Evolutionary conservation across 2,329 filamentous ascomycete species (phyloP).

Genomic region (Zarea fungicola): DNA sequence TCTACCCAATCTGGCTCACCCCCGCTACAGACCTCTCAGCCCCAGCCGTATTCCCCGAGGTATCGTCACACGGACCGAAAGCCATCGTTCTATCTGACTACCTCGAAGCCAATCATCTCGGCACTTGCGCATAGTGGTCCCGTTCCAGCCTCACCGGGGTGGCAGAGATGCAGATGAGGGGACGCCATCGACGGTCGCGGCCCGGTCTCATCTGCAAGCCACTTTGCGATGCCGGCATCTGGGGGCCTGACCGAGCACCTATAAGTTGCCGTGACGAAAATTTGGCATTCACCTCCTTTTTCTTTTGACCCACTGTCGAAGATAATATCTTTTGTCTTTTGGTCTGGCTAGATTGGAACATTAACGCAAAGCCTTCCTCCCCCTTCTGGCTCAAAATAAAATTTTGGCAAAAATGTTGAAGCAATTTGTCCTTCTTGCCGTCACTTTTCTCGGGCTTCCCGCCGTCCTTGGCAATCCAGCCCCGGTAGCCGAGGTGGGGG

Average conservation of each 20-base stretch:
- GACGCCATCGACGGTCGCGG: background rate
- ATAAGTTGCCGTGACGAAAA: no score
- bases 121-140: background rate
- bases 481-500: background rate
- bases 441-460: no score
- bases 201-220: background rate
- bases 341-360: no score
- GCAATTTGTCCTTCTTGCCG: no score
- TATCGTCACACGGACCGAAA: background rate
- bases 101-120: no score
- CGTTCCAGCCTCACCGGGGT: background rate
- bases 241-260: background rate
- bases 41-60: background rate
- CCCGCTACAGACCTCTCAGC: background rate
- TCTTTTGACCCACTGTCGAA: no score
- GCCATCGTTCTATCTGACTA: background rate
- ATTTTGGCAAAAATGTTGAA: no score
- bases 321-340: no score
- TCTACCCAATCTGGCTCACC: background rate
- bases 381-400: no score
- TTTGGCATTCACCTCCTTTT: no score
- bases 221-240: background rate
- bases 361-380: no score
- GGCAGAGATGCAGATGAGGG: background rate
- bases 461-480: no score